phyloP scores from a whole-genome alignment of 2,329 filamentous ascomycete species.

The Epichloe baconii region DNA sequence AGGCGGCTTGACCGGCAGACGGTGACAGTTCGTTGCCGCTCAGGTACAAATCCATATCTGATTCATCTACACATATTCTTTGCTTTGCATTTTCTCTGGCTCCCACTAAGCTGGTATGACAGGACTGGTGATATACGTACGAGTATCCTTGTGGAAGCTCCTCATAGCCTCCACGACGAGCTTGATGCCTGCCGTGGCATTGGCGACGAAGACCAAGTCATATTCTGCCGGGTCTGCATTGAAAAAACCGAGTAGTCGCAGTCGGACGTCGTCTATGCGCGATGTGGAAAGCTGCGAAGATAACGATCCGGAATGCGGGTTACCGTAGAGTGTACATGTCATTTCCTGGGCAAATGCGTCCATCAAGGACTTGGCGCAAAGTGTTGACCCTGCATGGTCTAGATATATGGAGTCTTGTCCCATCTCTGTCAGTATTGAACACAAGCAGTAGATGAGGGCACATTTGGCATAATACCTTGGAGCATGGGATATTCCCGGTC shows the following conservation, averaged over 20 bases:
- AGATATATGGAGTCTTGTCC: constrained; percentile 60
- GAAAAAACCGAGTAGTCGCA: constrained; percentile 62
- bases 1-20: constrained; percentile 5
- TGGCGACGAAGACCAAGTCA: constrained; percentile 82
- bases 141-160: constrained; percentile 57
- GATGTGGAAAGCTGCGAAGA: constrained; percentile 67
- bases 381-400: constrained; percentile 89
- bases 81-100: constrained; percentile 55
- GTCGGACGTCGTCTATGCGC: constrained; percentile 62
- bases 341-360: constrained; percentile 70
- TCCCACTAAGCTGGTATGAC: constrained; percentile 80
- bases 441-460: not conserved
- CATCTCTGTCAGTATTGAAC: not conserved
- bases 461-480: constrained; percentile 31
- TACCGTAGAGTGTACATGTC: constrained; percentile 68
- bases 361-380: constrained; percentile 68
- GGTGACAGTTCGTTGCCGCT: constrained; percentile 20
- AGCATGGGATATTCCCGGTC: constrained; percentile 56
- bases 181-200: constrained; percentile 85
- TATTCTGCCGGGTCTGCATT: constrained; percentile 70
- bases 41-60: constrained; percentile 54
- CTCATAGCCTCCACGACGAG: constrained; percentile 68
- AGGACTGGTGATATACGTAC: constrained; percentile 72
- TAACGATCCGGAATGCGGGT: constrained; percentile 77
- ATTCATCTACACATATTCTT: constrained; percentile 55